A percentile compares a stretch with the other conserved stretches of the same genome.
These are phyloP conservation scores for Cladosporium velox DNA, from an alignment of 2,329 filamentous ascomycete genomes.

Conservation along the genomic window DNA sequence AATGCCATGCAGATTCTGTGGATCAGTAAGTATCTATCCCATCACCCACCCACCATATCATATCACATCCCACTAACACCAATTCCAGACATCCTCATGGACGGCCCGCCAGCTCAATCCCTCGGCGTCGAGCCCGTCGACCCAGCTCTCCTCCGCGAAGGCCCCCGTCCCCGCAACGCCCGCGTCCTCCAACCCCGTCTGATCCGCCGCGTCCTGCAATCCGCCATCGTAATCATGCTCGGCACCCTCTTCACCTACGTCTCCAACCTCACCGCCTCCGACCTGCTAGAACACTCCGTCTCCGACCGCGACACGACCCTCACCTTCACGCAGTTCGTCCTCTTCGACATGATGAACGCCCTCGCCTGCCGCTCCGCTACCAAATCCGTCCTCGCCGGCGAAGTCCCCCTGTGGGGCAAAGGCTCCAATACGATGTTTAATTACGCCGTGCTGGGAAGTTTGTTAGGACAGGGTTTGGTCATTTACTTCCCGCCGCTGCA, in stretches of 20 bases:
- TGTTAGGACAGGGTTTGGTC: conserved; percentile 84
- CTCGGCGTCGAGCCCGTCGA: conserved; percentile 95
- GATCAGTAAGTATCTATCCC: conserved; percentile 74
- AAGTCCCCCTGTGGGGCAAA: conserved; percentile 64
- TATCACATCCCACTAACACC: conserved; percentile 31
- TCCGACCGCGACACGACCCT: conserved; percentile 96
- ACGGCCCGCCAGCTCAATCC: conserved; percentile 94
- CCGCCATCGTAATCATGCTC: conserved; percentile 84
- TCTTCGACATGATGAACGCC: conserved; percentile 99
- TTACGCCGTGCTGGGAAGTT: conserved; percentile 83
- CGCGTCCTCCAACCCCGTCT: conserved; percentile 85
- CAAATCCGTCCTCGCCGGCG: conserved; percentile 84
- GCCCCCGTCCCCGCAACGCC: conserved; percentile 82
- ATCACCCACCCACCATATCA: conserved; percentile 1
- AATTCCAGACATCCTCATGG: conserved; percentile 91
- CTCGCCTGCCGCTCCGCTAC: conserved; percentile 87
- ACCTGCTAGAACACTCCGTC: conserved; percentile 58
- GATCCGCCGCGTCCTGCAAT: conserved; percentile 81
- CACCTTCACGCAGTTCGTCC: conserved; percentile 98
- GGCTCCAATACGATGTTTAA: conserved; percentile 94
- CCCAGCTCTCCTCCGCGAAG: conserved; percentile 87
- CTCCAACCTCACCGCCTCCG: conserved; percentile 83
- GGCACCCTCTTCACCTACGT: conserved; percentile 91
- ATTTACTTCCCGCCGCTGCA: conserved; percentile 95
- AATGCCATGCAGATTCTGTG: conserved; percentile 99